Conservation (phyloP, 495 filamentous ascomycete genomes). For the Neurospora sp. region DNA sequence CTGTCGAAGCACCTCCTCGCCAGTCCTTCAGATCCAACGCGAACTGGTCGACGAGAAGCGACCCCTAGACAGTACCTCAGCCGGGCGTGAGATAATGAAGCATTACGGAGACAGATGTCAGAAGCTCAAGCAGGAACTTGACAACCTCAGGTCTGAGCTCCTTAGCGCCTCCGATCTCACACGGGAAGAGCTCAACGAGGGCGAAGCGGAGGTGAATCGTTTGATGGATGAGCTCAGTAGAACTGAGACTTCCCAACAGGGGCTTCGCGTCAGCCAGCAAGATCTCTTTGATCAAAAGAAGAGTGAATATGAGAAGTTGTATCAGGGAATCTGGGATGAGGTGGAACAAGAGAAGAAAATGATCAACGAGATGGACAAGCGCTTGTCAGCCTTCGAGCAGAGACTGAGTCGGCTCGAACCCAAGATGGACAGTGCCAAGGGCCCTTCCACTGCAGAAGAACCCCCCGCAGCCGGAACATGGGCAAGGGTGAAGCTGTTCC, state of each 20-base stretch:
- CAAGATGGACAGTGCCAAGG: not conserved
- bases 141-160: not conserved
- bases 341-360: not conserved
- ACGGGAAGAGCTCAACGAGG: not conserved
- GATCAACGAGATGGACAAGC: not conserved
- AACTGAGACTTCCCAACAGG: not conserved
- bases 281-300: not conserved
- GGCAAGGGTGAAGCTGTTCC: not conserved
- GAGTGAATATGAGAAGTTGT: not conserved
- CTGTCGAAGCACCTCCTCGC: not conserved
- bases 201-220: not conserved
- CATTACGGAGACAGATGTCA: not conserved
- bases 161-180: not conserved
- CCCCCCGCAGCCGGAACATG: not conserved
- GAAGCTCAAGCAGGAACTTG: not conserved
- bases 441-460: not conserved
- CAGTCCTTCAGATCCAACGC: conserved; percentile 25
- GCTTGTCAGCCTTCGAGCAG: not conserved
- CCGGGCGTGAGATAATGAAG: conserved; percentile 6
- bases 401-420: not conserved
- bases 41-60: conserved; percentile 24
- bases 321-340: not conserved
- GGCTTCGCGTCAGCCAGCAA: not conserved
- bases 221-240: not conserved
- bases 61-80: conserved; percentile 23